Percentiles rank a stretch among this genome's conserved stretches.
phyloP scores from a whole-genome alignment of 2,329 filamentous ascomycete genomes.

The Aureobasidium sp. region DNA sequence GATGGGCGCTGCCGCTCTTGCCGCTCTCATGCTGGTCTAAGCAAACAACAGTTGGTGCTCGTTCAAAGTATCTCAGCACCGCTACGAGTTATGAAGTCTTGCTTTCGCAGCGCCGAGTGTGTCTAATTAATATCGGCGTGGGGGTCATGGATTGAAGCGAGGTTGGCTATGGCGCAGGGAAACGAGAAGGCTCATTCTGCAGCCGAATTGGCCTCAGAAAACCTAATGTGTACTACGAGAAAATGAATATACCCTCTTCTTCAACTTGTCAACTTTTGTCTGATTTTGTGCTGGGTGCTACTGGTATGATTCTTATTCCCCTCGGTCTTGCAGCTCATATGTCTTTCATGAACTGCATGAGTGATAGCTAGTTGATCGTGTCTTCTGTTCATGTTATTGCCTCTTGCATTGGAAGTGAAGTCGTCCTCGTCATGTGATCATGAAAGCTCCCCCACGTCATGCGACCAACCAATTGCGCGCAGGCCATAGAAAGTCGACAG shows the following conservation, averaged over 20 bases:
- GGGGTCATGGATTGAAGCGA: not conserved
- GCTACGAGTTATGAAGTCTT: slow-evolving; percentile 10
- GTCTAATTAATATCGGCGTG: not conserved
- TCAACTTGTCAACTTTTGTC: not conserved
- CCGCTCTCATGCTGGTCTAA: slow-evolving; percentile 34
- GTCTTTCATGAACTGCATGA: too few species aligned
- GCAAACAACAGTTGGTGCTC: not conserved
- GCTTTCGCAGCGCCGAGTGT: not conserved
- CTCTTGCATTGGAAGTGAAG: too few species aligned
- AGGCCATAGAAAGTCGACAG: not conserved
- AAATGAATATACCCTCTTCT: slow-evolving; percentile 8
- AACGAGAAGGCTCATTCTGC: not conserved
- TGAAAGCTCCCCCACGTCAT: not conserved
- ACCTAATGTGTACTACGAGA: slow-evolving; percentile 12
- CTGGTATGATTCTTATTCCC: too few species aligned
- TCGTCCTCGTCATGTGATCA: not conserved
- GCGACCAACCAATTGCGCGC: not conserved
- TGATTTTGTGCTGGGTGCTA: too few species aligned
- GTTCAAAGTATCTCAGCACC: not conserved
- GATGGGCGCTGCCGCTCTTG: slow-evolving; percentile 29
- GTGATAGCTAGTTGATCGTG: too few species aligned
- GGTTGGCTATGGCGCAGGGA: not conserved
- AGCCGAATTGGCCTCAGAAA: not conserved
- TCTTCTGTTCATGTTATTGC: too few species aligned
- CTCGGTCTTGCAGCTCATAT: too few species aligned